Evolutionary conservation across 2,329 filamentous ascomycete species (phyloP).

Genomic region (Dryadomyces sulphureus): DNA sequence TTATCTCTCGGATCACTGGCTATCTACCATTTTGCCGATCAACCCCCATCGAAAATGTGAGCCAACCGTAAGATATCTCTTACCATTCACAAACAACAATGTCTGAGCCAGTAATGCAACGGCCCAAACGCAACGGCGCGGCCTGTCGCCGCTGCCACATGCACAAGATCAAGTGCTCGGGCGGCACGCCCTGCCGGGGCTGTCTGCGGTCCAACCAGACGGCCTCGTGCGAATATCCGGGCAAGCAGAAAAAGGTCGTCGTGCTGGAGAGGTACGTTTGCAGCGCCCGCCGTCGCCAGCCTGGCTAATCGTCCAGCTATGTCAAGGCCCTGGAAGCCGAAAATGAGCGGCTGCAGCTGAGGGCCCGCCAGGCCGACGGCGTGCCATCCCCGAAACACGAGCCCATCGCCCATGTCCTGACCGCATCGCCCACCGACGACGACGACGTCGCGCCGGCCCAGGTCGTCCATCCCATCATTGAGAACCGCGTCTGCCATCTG

Average conservation of each 20-base stretch:
- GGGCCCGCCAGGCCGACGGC: background rate
- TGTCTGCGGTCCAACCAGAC: background rate
- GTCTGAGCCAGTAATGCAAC: too few species aligned
- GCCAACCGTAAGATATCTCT: too few species aligned
- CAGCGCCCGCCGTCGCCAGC: background rate
- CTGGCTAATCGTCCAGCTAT: background rate
- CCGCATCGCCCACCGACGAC: too few species aligned
- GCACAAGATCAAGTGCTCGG: constrained; percentile 3
- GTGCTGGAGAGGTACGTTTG: background rate
- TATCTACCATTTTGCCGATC: too few species aligned
- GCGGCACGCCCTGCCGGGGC: background rate
- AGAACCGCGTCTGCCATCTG: background rate
- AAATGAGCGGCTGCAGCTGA: background rate
- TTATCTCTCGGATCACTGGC: background rate
- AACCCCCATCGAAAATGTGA: too few species aligned
- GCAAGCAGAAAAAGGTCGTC: background rate
- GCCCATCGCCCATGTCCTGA: background rate
- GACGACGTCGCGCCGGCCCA: background rate
- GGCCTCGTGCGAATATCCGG: background rate
- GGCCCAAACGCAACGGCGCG: background rate
- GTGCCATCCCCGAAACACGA: background rate
- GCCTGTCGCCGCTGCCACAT: constrained; percentile 1
- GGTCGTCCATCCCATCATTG: constrained; percentile 1
- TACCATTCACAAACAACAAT: too few species aligned
- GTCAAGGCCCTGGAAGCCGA: background rate